Evolutionary conservation across 495 filamentous ascomycete genomes (phyloP), one percentile per base, ranked within the genome.

Genomic region (Penicillium turbatum): DNA sequence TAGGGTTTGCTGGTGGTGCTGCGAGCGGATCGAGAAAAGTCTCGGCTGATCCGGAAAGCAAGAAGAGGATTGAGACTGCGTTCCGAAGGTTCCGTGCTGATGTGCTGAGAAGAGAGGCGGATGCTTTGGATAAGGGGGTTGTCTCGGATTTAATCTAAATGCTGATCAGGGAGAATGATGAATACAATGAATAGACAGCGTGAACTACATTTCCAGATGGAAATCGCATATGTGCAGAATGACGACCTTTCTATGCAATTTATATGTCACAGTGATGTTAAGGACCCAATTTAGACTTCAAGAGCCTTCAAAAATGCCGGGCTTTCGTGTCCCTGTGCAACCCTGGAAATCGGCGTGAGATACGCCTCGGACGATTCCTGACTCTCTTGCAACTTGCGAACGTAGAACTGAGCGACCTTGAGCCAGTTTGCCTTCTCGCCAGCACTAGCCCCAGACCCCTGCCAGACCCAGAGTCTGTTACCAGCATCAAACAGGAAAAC

Each of bases 1-100:
- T 62, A 61, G 85, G 86, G 0, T 65, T 86, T 30, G 57, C 85
- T 36, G 76, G 73, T 0, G 86, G 86, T 3, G 72, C 76, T 0
- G 70, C 72, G 10, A 70, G 74, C 6, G 83, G 78, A 9, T 73
- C 73, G 30, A 65, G 78, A 16, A 68, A 61, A 3, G 79, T 89
- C 47, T 71, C 66, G 0, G 55, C 58, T 16, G 82, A 89, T 63
- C 72, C 81, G 0, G 81, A 82, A 44, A 67, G 69, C 11, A 71
- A 70, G 56, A 64, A 70, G 62, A 66, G 86, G 48, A 82, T 89
- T 35, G 81, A 86, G 68, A 74, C 60, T n/a, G 86, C 85, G 0
- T 88, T 86, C 50, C 69, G 77, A 50, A 76, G 71, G 43, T 86
- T 85, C 61, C 78, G 76, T 37, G 80, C 80, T 0, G 85, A 88